Evolutionary conservation across 225 moss, liverwort and hornwort species (phyloP), one percentile per base, ranked within the genome.

Genomic region (Anthoceros angustus): DNA sequence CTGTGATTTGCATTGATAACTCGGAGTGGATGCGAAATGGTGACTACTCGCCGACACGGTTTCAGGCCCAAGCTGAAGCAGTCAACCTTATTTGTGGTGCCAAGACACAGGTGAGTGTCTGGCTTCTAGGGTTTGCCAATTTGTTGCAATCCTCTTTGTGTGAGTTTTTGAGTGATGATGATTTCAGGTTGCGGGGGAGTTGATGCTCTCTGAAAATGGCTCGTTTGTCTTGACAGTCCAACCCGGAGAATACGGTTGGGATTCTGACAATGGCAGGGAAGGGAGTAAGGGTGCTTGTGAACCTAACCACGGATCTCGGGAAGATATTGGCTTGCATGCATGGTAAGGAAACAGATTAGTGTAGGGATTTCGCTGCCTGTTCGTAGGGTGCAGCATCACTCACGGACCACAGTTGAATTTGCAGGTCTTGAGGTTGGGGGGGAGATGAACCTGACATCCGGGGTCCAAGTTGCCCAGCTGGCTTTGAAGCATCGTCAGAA

Each of bases 21-120:
- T 98, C 98, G 26, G 98, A 98, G 70, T 98, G 98, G 98, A 98
- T 98, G 98, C 89, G 98, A 61, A 98, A 98, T 64, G 98, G 98
- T 0, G 98, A 98, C 81, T 98, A 98, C 66, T 63, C 81, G 25
- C 98, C 98, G 3, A 89, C 98, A 25, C 84, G 98, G 64, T 92
- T 98, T 71, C 98, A 98, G 80, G 98, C 98, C 40, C 92, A 92
- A 74, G 84, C 98, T 15, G 98, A 98, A 74, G 98, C 98, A 25
- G 86, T 98, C n/a, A 98, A 98, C 70, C 70, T 98, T 43, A 98
- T 98, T 46, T 98, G 98, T 66, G 98, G 98, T 64, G 89, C 98
- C 40, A 98, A 98, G 75, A 98, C 98, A 70, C 98, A 98, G 98
- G 98, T 95, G 63, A n/a, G 32, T 23, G 12, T 48, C 20, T 42